Percentiles rank a stretch among this genome's conserved stretches.
phyloP scores from a whole-genome alignment of 257 asterid genomes.

The Solanum virginianum region DNA sequence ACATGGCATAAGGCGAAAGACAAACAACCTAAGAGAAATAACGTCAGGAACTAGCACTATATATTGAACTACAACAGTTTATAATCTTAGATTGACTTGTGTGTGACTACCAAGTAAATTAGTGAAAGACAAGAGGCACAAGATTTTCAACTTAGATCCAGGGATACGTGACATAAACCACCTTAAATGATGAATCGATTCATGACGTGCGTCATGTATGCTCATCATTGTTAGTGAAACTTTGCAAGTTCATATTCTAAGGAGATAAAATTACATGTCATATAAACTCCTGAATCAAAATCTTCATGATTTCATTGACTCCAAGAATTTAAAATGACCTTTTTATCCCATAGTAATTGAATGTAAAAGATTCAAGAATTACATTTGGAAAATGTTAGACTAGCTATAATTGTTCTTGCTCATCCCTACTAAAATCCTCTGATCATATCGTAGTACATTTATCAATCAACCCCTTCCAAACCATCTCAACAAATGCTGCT shows the following conservation, averaged over 20 bases:
- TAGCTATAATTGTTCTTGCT: not conserved
- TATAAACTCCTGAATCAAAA: not conserved
- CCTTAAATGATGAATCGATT: not conserved
- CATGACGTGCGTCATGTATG: not conserved
- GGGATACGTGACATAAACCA: not conserved
- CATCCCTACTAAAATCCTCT: not conserved
- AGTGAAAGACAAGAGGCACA: not conserved
- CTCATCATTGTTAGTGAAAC: not conserved
- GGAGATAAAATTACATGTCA: not conserved
- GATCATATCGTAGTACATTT: not conserved
- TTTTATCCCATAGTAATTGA: not conserved
- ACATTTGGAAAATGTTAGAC: not conserved
- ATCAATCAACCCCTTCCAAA: not conserved
- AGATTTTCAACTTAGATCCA: not conserved
- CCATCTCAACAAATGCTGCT: not conserved
- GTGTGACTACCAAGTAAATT: not conserved
- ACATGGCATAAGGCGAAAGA: not conserved
- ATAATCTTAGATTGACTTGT: not conserved
- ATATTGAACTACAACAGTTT: not conserved
- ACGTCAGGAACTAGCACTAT: not conserved
- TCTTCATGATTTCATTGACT: not conserved
- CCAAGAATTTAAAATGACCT: not conserved
- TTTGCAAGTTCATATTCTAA: not conserved
- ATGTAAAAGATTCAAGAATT: not conserved
- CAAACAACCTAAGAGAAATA: not conserved